Base-by-base conservation (phyloP, 306 rosid genomes). In the Quercus cerris region DNA sequence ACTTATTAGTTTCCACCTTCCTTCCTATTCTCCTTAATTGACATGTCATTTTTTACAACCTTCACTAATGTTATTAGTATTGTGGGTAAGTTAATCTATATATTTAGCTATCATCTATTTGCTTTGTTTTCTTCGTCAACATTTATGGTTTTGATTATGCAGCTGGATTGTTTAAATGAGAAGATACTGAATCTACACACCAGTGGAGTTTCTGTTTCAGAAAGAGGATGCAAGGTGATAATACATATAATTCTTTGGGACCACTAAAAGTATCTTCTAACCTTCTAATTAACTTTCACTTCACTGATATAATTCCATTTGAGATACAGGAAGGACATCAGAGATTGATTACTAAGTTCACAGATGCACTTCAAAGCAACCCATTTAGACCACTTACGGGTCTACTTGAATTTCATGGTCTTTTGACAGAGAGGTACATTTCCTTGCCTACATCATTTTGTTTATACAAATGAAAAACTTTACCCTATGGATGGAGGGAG, bases 151-250 rank as follows among this genome's bases (percentile, higher is more conserved):
- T 61, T 75, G 62, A 62, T 59, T 41, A 70, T 84, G 88, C 93
- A 94, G 98, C 85, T 94, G 74, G 98, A 94, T 81, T 86, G 82
- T 63, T 81, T 90, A 90, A 94, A 94, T 64, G 98, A 94, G 90
- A 85, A 86, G 66, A 78, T 84, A 56, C 64, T 88, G 57, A 68
- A 74, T 73, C 56, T 76, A 74, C 80, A 81, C 8, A 71, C 64
- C 70, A 19, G 73, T 57, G 83, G 69, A 77, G 59, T 67, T 38
- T 64, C 51, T 41, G 57, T 64, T 49, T 72, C 44, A 31, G 89
- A 81, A 68, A 85, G 74, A 78, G 87, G 81, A 68, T 20, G 72
- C 68, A 83, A 89, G 92, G 91, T 84, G 75, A 81, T 85, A 73
- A 63, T 77, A 62, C 70, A 27, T 72, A 58, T 61, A 77, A 74